Base-by-base conservation (phyloP, 208 protist species). In the Acanthamoeba sp. region DNA sequence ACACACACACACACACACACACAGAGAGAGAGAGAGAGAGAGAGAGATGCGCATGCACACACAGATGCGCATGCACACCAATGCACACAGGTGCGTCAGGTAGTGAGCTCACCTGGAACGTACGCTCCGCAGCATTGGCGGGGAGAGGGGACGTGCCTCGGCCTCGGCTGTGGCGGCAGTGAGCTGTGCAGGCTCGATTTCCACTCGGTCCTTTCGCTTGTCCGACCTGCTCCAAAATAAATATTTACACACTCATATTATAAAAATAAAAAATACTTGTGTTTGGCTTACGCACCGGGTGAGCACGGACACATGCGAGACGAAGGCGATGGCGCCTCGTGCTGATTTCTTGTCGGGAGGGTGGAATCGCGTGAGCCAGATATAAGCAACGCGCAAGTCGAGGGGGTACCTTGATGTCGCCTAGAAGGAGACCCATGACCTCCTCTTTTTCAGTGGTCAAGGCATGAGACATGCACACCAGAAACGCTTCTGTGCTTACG, bases 381-480 rank as follows among this genome's bases (percentile, higher is more conserved):
- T 62, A 62, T 62, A 27, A 27, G 22, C 22, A 12, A 22, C 22
- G 12, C 55, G 22, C 55, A 62, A 69, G 62, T 5, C 5, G 62
- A 27, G 5, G 66, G 55, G 10, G 34, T 27, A 93, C 90, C n/a
- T 38, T 34, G n/a, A 95, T 42, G 27, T 73, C 52, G 16, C 94
- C 94, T 16, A 95, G 27, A 9, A 95, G 66, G 1, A 94, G 64
- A 38, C 94, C 94, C 94, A 95, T 94, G 48, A 95, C 82, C 64
- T 95, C 94, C 50, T 94, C 89, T 7, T 84, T 24, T 36, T 92
- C 73, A 32, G 91, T 92, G 7, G 94, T 59, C 16, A 95, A 57
- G 4, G 94, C 94, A 73, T 95, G 94, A 22, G 91, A 62, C 27
- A 94, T 27, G 34, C 73, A 94, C 36, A 48, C 36, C 18, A 95